These are phyloP conservation scores for Penicillium sp. DNA, from an alignment of 2,329 filamentous ascomycete species.

Conservation along the genomic window DNA sequence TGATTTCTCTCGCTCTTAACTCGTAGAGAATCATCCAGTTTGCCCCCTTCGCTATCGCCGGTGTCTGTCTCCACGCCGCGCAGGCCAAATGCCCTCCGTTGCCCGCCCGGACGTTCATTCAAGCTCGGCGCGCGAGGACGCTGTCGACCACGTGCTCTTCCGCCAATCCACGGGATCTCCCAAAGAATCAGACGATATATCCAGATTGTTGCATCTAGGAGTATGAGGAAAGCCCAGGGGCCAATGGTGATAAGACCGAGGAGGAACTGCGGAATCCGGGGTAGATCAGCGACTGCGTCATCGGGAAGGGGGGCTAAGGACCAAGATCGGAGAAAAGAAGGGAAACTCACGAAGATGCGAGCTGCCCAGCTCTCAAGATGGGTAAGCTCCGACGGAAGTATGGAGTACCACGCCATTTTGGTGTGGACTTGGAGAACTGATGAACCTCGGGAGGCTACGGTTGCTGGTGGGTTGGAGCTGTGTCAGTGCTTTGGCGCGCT, in stretches of 20 bases:
- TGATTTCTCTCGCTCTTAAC: background rate
- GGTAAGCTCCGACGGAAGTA: slow-evolving; percentile 58
- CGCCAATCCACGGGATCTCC: slow-evolving; percentile 59
- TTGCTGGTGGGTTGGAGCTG: slow-evolving; percentile 7
- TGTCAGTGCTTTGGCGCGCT: background rate
- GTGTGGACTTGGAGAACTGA: background rate
- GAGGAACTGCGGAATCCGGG: slow-evolving; percentile 48
- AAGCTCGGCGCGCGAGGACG: slow-evolving; percentile 62
- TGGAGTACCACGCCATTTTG: slow-evolving; percentile 63
- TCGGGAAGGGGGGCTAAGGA: background rate
- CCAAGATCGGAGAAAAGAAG: background rate
- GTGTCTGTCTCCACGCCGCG: slow-evolving; percentile 17
- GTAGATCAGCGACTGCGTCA: slow-evolving; percentile 1
- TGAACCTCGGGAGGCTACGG: slow-evolving; percentile 3
- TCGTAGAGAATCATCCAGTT: background rate
- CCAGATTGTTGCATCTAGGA: slow-evolving; percentile 64
- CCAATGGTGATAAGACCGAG: slow-evolving; percentile 59
- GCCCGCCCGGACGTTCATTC: slow-evolving; percentile 55
- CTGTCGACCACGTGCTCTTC: slow-evolving; percentile 57
- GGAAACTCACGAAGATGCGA: slow-evolving; percentile 58
- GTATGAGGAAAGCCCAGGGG: slow-evolving; percentile 60
- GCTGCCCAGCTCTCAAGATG: slow-evolving; percentile 61
- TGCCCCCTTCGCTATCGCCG: slow-evolving; percentile 9
- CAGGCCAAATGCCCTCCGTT: slow-evolving; percentile 29
- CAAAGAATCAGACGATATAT: slow-evolving; percentile 56